Percentiles rank a stretch among this genome's conserved stretches.
These are phyloP conservation scores for Xerocomus spinulosus DNA, from an alignment of 768 basidiomycete species.

Conservation along the genomic window DNA sequence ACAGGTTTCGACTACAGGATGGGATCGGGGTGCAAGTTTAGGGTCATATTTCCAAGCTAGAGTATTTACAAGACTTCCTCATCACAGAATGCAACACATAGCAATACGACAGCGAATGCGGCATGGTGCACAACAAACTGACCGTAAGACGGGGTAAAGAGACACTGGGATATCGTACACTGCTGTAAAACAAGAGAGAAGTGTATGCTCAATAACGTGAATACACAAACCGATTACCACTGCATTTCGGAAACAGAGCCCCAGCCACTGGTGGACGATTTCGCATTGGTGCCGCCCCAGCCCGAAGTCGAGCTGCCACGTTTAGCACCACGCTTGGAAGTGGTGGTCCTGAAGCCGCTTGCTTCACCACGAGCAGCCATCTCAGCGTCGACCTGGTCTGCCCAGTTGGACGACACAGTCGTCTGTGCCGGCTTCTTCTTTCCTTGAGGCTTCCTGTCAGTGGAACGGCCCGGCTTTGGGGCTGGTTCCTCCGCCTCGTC, in stretches of 20 bases:
- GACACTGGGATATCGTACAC: too few relatives aligned
- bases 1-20: constrained; percentile 32
- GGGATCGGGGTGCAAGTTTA: constrained; percentile 27
- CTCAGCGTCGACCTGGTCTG: constrained; percentile 26
- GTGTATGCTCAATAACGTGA: neutral
- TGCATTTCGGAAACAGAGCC: constrained; percentile 20
- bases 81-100: neutral
- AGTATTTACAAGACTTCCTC: neutral
- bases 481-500: neutral
- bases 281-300: constrained; percentile 6
- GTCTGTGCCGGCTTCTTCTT: constrained; percentile 8
- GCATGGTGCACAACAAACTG: neutral
- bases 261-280: constrained; percentile 26
- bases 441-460: constrained; percentile 1
- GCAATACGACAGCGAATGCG: neutral
- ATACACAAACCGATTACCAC: constrained; percentile 14
- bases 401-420: constrained; percentile 16
- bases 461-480: constrained; percentile 2
- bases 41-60: neutral
- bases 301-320: constrained; percentile 12
- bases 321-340: constrained; percentile 13
- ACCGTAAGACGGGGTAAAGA: too few relatives aligned
- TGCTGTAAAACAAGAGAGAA: too few relatives aligned
- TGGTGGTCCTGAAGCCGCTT: neutral
- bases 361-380: neutral